Base-by-base conservation (phyloP, 2,329 filamentous ascomycete genomes). In the Pyrenophora seminiperda region DNA sequence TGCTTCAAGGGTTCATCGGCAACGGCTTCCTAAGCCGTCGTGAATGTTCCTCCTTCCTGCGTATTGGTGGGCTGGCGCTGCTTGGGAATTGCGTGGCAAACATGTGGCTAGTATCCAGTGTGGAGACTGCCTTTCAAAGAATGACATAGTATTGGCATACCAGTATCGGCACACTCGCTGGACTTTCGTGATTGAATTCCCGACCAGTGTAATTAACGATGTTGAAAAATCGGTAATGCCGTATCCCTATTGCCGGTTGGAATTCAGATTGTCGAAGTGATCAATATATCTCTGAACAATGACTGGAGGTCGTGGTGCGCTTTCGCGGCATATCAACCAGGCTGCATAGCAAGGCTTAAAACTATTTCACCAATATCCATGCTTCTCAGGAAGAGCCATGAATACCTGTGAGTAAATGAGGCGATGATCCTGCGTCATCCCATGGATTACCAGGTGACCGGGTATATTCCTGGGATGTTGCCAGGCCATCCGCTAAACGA, bases 371-470 rank as follows among this genome's bases (percentile, higher is more conserved):
- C 33, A 20, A 20, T 27, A 40, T 36, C 36, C 27, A 17, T 31
- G 19, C 36, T 18, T 36, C 22, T 47, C 31, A 18, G 41, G 24
- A 29, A 14, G n/a, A 40, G 29, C 36, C 29, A 48, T 17, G 17
- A 27, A 7, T n/a, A 13, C 27, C 15, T 24, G 7, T n/a, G 27
- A 44, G n/a, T 38, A 38, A 24, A 22, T n/a, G 30, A 40, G 22
- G 27, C 10, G 19, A 11, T 11, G 22, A 24, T 18, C 31, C 43
- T 27, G 48, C 34, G 41, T 44, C 38, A 17, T 34, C 24, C 29
- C 32, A 19, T 41, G 19, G 22, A 47, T 41, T 39, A 52, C 48
- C 52, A 36, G 36, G 48, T 42, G 36, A 41, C 37, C 37, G 52
- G 40, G 19, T 20, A 43, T 29, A 17, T 41, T 32, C 40, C 31